Base-by-base conservation (phyloP, 768 basidiomycete genomes). In the Suillus subaureus region DNA sequence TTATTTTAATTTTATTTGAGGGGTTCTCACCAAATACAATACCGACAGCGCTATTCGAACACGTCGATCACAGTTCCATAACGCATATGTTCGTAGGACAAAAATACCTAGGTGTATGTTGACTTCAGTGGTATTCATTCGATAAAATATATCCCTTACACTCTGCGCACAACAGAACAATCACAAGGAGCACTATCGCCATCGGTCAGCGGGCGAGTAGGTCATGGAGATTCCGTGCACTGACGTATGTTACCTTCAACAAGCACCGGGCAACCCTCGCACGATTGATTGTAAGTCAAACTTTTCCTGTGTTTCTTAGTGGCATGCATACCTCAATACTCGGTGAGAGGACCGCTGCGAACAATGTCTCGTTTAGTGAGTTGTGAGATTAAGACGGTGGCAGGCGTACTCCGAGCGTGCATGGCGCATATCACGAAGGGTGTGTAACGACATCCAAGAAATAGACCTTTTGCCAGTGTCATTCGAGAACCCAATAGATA, bases 31-130 rank as follows among this genome's bases (percentile, higher is more conserved):
- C 35, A 11, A n/a, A 58, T 18, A 39, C 23, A 16, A 8, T 11
- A 58, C 16, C 23, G 11, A 58, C 5, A 58, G 2, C 23, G 37
- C 56, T 6, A 16, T 58, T 39, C 23, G 56, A 58, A 58, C 37
- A 39, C 56, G 56, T 58, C 37, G 56, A 39, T 58, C 23, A 26
- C 23, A 15, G 37, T 58, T 58, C 56, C 56, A 58, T 26, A 58
- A 37, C 23, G 56, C 37, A 39, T 39, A 58, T 8, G 56, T 58
- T 58, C 56, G 37, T 26, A 39, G 23, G 23, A 16, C 56, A 58
- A 58, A 58, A 2, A 58, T 18, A 39, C 15, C 56, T 58, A 39
- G 33, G 35, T 23, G 21, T 18, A 5, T 52, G 28, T 23, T 9
- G 37, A 39, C n/a, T 57, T 57, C 13, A 57, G 56, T 26, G 7